Conservation (phyloP, 192 early-diverging fungal genomes). For the Chytriomyces hyalinus region DNA sequence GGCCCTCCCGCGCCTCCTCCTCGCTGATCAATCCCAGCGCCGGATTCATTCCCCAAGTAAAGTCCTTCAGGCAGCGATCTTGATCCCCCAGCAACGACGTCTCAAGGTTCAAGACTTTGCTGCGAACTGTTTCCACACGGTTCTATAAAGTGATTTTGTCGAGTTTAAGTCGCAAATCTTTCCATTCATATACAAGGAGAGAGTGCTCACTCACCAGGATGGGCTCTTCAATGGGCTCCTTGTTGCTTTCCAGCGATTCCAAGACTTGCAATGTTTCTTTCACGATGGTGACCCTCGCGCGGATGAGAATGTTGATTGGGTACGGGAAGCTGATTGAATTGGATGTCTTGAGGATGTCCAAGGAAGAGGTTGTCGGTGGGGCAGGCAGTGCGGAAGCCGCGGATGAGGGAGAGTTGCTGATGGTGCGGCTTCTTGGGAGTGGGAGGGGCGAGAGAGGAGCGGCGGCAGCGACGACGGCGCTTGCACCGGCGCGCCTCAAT, state of each 20-base stretch:
- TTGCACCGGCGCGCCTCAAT: neutral
- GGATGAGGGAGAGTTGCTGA: neutral
- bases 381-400: neutral
- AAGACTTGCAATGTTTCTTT: neutral
- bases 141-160: neutral
- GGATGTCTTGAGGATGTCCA: neutral
- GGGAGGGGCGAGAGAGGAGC: neutral
- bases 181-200: neutral
- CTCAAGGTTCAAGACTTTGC: conserved; percentile 1
- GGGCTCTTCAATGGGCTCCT: conserved; percentile 5
- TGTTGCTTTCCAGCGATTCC: neutral
- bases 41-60: conserved; percentile 33
- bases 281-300: neutral
- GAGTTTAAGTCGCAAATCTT: neutral
- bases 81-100: neutral
- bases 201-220: neutral
- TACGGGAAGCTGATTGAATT: conserved; percentile 1
- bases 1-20: conserved; percentile 14
- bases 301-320: conserved; percentile 8
- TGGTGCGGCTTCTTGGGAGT: neutral
- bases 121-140: conserved; percentile 4
- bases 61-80: conserved; percentile 7
- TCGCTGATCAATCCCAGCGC: conserved; percentile 18
- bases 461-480: neutral
- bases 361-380: neutral